Base-by-base conservation (phyloP, 2,329 filamentous ascomycete genomes). In the Scedosporium apiospermum region DNA sequence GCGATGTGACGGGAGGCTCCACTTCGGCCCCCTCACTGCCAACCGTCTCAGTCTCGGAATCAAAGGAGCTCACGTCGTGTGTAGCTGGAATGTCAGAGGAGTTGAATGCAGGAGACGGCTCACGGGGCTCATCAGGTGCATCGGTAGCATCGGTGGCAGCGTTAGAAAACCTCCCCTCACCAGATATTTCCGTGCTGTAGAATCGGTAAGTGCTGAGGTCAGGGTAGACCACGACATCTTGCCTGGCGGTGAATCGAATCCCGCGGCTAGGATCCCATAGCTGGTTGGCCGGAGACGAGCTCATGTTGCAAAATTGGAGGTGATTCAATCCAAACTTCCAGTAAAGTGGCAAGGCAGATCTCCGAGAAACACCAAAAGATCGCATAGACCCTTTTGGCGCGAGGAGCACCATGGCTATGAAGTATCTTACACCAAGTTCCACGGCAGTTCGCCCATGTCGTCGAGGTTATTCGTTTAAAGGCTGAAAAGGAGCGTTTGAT, bases 1-100 rank as follows among this genome's bases (percentile, higher is more conserved):
- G 69, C 0, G 70, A 68, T 3, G 76, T 75, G 41, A 71, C 53
- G 6, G 65, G 61, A 23, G 71, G 65, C 3, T 70, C 65, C 10
- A 55, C 44, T 2, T 60, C 16, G 16, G 65, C 64, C 23, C 64
- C 27, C 7, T 63, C 60, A 10, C 60, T 51, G 10, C 61, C 60
- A 10, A 41, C 18, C 23, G 21, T 23, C 30, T 23, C 23, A 42
- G 34, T 16, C 27, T 14, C 27, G 27, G 57, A 55, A 26, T 61
- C 46, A 57, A 55, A 57, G 57, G 46, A 30, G 26, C 38, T 49
- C n/a, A n/a, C 53, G 14, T 41, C 53, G 27, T 49, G 27, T 6
- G 44, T 16, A 21, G 16, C n/a, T 16, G 41, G 14, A 34, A 44
- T 9, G 26, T 27, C 44, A 44, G 44, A 34, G 16, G 30, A 34